Percentiles rank a stretch among this genome's conserved stretches.
phyloP scores from a whole-genome alignment of 345 rosid species.

The Rhodamnia argentea region DNA sequence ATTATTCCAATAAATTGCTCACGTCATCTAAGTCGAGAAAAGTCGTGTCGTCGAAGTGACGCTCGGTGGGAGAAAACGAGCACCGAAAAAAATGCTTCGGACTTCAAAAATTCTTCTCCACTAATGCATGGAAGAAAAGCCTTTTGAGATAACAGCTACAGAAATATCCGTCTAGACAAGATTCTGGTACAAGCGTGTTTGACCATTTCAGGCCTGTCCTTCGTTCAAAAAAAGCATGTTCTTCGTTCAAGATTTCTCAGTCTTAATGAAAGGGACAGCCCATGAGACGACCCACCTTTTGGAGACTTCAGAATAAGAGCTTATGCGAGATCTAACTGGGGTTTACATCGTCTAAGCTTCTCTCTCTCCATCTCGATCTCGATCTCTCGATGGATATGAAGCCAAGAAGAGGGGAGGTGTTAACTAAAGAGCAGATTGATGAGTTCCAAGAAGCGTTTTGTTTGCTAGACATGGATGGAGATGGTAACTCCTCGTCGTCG shows the following conservation, averaged over 20 bases:
- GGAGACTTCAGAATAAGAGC: background rate
- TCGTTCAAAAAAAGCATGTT: background rate
- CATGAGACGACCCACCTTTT: background rate
- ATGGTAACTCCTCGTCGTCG: constrained; percentile 27
- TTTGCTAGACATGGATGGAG: constrained; percentile 71
- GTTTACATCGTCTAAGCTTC: background rate
- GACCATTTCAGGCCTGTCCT: background rate
- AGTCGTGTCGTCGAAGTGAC: background rate
- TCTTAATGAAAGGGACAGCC: background rate
- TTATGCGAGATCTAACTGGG: background rate
- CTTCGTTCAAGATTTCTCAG: background rate
- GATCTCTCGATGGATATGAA: background rate
- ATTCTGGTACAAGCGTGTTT: background rate
- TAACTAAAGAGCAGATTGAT: constrained; percentile 34
- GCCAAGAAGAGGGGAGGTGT: constrained; percentile 8
- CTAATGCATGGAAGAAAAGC: background rate
- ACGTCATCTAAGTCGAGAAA: background rate
- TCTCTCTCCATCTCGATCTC: background rate
- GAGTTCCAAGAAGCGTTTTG: constrained; percentile 65
- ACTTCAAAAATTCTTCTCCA: background rate
- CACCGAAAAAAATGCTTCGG: background rate
- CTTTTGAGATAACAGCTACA: background rate
- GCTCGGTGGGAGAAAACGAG: background rate
- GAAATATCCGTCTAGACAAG: too few relatives aligned
- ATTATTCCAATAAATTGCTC: background rate